phyloP scores from a whole-genome alignment of 805 yeast genomes.

The Priceomyces carsonii region DNA sequence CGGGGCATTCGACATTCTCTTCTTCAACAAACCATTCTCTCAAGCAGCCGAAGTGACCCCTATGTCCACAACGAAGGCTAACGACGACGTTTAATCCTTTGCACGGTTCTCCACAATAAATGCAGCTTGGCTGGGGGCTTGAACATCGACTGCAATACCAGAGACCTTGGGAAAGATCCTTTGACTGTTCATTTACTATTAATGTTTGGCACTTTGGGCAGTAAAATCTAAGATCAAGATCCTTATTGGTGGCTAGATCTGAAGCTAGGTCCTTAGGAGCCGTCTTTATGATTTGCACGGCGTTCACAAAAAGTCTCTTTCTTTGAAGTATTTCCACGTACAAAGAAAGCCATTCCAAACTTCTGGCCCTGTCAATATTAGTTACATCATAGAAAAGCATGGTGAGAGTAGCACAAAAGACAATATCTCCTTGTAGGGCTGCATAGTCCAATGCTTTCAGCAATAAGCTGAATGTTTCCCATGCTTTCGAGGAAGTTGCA shows the following conservation, averaged over 20 bases:
- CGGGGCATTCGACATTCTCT: constrained; percentile 73
- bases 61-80: constrained; percentile 77
- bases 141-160: constrained; percentile 86
- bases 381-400: constrained; percentile 47
- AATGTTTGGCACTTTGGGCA: constrained; percentile 62
- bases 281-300: constrained; percentile 54
- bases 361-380: constrained; percentile 22
- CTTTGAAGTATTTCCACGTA: constrained; percentile 58
- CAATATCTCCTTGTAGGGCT: constrained; percentile 61
- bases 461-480: constrained; percentile 56
- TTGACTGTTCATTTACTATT: constrained; percentile 59
- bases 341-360: constrained; percentile 56
- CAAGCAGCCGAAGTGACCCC: constrained; percentile 81
- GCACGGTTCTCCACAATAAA: constrained; percentile 75
- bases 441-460: constrained; percentile 55
- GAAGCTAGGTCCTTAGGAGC: constrained; percentile 31
- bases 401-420: constrained; percentile 58
- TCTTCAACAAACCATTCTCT: constrained; percentile 72
- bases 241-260: constrained; percentile 34
- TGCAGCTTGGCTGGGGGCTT: constrained; percentile 63
- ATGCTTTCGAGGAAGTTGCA: constrained; percentile 40
- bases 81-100: constrained; percentile 64
- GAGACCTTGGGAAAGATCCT: constrained; percentile 51
- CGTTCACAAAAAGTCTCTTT: constrained; percentile 52
- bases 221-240: constrained; percentile 45